A percentile compares a stretch with the other conserved stretches of the same genome.
Conservation (phyloP, 495 filamentous ascomycete species). For the Cudoniella acicularis region DNA sequence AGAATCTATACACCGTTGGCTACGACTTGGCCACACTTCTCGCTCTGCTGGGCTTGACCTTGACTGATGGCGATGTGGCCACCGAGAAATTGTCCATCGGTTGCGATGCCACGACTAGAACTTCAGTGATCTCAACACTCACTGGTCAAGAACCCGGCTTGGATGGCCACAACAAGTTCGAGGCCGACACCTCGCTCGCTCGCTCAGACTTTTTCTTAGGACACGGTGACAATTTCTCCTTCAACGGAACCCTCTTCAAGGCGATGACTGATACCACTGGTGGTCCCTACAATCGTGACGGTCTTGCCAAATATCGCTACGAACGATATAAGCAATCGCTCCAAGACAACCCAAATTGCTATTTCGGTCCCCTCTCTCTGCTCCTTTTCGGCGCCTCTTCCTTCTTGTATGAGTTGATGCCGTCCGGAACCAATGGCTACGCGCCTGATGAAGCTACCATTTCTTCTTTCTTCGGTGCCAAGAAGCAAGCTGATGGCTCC, state of each 20-base stretch:
- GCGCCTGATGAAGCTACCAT: constrained; percentile 32
- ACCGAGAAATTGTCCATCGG: constrained; percentile 40
- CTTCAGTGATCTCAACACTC: constrained; percentile 28
- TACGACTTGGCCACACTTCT: constrained; percentile 35
- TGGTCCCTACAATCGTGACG: constrained; percentile 29
- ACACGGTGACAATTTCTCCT: constrained; percentile 33
- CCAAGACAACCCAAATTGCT: constrained; percentile 34
- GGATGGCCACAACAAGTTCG: constrained; percentile 43
- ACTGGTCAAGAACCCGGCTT: constrained; percentile 36
- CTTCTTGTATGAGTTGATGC: constrained; percentile 41
- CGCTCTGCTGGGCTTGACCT: constrained; percentile 32
- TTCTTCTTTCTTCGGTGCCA: constrained; percentile 35
- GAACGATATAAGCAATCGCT: constrained; percentile 34
- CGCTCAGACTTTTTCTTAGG: constrained; percentile 38
- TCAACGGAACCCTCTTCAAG: constrained; percentile 39
- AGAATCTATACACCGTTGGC: constrained; percentile 40
- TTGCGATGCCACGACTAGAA: constrained; percentile 39
- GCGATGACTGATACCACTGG: constrained; percentile 31
- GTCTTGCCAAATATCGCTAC: constrained; percentile 30
- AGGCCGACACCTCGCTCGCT: constrained; percentile 37
- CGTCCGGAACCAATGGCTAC: constrained; percentile 26
- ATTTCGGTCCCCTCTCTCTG: constrained; percentile 32
- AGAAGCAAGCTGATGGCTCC: constrained; percentile 27
- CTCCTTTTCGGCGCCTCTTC: constrained; percentile 37
- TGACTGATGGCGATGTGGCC: constrained; percentile 33